These are phyloP conservation scores for Mallotus nudiflorus DNA, from an alignment of 345 rosid species.

Conservation along the genomic window DNA sequence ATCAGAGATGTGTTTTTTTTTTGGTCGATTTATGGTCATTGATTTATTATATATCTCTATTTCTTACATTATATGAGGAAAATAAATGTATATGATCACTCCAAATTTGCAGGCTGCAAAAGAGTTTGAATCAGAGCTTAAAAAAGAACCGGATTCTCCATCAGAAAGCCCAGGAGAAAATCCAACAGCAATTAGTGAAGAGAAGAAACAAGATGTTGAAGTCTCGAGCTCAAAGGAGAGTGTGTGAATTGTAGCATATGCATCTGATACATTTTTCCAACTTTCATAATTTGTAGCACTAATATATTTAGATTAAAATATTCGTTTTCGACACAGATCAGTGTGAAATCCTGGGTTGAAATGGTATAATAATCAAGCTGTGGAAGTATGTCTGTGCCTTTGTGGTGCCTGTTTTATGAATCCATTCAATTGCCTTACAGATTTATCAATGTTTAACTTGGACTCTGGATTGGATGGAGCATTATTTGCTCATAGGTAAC, in stretches of 20 bases:
- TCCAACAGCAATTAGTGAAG: conserved; percentile 44
- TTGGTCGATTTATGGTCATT: no score
- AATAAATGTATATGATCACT: neutral
- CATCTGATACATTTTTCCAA: conserved; percentile 10
- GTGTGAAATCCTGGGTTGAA: neutral
- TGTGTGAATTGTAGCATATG: conserved; percentile 43
- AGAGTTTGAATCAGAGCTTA: conserved; percentile 94
- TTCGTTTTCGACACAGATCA: conserved; percentile 21
- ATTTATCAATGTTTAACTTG: no score
- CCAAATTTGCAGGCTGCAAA: conserved; percentile 78
- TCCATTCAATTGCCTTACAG: neutral
- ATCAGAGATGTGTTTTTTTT: no score
- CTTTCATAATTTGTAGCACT: conserved; percentile 3
- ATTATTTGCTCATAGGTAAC: no score
- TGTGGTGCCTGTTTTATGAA: neutral
- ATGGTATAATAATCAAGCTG: neutral
- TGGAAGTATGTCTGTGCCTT: neutral
- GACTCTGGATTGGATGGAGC: no score
- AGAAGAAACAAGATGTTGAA: conserved; percentile 45
- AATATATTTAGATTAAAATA: conserved; percentile 19
- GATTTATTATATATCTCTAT: neutral
- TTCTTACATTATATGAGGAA: neutral
- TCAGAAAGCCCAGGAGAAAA: conserved; percentile 40
- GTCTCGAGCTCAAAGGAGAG: conserved; percentile 70
- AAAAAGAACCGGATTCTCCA: conserved; percentile 62